Evolutionary conservation across 208 protist species (phyloP), one percentile per base, ranked within the genome.

Genomic region (Vickermania ingenoplastis): DNA sequence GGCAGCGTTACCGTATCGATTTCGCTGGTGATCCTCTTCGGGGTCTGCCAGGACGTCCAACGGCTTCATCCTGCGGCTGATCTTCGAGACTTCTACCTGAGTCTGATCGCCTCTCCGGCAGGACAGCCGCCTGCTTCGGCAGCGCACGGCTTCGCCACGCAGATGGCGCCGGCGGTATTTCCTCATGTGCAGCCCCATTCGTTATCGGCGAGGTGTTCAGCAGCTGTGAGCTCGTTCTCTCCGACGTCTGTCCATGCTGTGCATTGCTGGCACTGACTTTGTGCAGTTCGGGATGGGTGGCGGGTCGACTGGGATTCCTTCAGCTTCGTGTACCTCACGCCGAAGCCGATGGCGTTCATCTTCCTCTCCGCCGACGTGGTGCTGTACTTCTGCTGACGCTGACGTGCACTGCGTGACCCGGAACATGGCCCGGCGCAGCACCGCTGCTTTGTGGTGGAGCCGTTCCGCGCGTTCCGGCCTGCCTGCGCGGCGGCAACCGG

Each of bases 151-250:
- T n/a, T n/a, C n/a, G n/a, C n/a, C n/a, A n/a, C n/a, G 27, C 65
- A 89, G 14, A 28, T 91, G n/a, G 63, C 81, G 13, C 83, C 83
- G 53, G 57, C 91, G 14, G 62, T 91, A 49, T 63, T 81, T 84
- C 75, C 53, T 60, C 58, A 63, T 62, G 57, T 63, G 58, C 3
- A 31, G 11, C 58, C 83, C 65, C 56, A 57, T 91, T 84, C 68
- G 74, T 58, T 65, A 71, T 59, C 60, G 53, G 56, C 0, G 54
- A 1, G 29, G 17, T 7, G 11, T 17, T 17, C 36, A 48, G 11
- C 7, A n/a, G 36, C 11, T 17, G 69, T 11, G 63, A 49, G 49
- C n/a, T 80, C 17, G 36, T 48, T 7, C 36, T 48, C 17, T 48
- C 36, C 7, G 7, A n/a, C 36, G 49, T 77, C 1, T 77, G 65